Conservation (phyloP, 805 yeast species). For the Metschnikowia henanensis region DNA sequence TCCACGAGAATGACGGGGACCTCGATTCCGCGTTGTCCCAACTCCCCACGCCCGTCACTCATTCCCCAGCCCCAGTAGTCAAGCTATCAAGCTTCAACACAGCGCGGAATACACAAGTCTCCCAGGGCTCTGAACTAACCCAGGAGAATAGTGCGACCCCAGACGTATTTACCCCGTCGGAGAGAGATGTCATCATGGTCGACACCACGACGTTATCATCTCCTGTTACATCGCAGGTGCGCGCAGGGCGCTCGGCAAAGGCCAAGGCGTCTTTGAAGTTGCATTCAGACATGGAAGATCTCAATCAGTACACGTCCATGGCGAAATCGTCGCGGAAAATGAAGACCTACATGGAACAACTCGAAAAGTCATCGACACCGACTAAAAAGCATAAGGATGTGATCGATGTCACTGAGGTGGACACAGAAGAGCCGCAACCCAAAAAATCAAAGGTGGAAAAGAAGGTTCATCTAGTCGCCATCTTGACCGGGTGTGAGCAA, state of each 20-base stretch:
- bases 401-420: neutral
- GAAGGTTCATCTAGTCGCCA: conserved; percentile 41
- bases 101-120: neutral
- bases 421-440: conserved; percentile 9
- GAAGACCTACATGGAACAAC: conserved; percentile 36
- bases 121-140: neutral
- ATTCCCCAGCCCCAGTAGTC: neutral
- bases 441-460: conserved; percentile 13
- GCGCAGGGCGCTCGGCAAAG: conserved; percentile 55
- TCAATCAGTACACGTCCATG: conserved; percentile 59
- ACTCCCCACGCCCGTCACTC: neutral
- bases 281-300: conserved; percentile 66
- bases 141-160: neutral
- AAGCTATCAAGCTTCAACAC: neutral
- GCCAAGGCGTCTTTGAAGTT: conserved; percentile 63
- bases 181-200: neutral
- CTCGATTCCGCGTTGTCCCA: conserved; percentile 3
- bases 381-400: conserved; percentile 5
- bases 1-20: conserved; percentile 10
- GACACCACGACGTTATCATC: neutral
- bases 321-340: conserved; percentile 44
- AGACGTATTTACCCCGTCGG: neutral
- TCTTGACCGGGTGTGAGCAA: conserved; percentile 67
- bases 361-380: conserved; percentile 23
- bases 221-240: conserved; percentile 1